A percentile compares a stretch with the other conserved stretches of the same genome.
Evolutionary conservation across 106 monocot genomes (phyloP).

Genomic region (Acorus calamus): DNA sequence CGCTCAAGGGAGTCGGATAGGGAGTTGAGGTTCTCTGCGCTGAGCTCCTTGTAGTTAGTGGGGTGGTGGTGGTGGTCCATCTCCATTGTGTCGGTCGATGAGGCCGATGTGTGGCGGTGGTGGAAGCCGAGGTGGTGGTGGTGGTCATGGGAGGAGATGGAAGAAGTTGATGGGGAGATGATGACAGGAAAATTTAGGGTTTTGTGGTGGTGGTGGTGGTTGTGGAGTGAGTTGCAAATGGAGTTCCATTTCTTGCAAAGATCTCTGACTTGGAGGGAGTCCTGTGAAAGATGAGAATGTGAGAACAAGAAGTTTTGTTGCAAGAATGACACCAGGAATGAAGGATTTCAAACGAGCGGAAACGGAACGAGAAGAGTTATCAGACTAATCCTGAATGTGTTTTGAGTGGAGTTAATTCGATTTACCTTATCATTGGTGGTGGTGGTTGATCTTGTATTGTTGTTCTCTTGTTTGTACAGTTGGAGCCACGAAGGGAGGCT

Average conservation of each 20-base stretch:
- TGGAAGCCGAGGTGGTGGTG: no score
- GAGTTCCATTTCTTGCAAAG: slow-evolving; percentile 35
- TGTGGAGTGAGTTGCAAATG: slow-evolving; percentile 24
- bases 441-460: neutral
- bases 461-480: slow-evolving; percentile 32
- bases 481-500: slow-evolving; percentile 64
- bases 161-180: slow-evolving; percentile 30
- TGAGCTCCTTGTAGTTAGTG: no score
- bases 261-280: slow-evolving; percentile 12
- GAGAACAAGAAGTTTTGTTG: no score
- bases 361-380: no score
- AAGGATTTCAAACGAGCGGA: no score
- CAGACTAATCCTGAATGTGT: no score
- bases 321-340: no score
- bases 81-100: no score
- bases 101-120: no score
- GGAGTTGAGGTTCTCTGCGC: no score
- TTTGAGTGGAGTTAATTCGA: neutral
- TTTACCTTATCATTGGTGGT: slow-evolving; percentile 23
- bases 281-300: slow-evolving; percentile 1
- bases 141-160: slow-evolving; percentile 25
- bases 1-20: no score
- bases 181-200: slow-evolving; percentile 29
- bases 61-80: no score
- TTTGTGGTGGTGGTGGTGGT: slow-evolving; percentile 26